Evolutionary conservation across 2,329 filamentous ascomycete species (phyloP).

Genomic region (Sporothrix sp.): DNA sequence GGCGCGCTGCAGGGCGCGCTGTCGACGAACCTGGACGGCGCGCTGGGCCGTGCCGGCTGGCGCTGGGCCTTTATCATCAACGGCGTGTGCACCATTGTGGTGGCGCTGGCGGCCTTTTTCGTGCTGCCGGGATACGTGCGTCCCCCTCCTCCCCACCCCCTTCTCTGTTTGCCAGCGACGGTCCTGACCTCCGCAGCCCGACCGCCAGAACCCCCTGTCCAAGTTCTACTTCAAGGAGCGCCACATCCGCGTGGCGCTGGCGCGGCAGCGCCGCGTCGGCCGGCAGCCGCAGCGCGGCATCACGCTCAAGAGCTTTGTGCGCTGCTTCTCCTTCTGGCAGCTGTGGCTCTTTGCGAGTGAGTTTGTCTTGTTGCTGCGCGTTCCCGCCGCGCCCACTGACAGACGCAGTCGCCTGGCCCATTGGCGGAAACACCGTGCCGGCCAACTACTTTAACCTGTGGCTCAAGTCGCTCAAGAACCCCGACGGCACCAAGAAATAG

Average conservation of each 20-base stretch:
- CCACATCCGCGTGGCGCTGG: conserved; percentile 9
- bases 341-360: conserved; percentile 10
- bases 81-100: conserved; percentile 9
- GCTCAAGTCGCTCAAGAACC: conserved; percentile 11
- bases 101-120: conserved; percentile 7
- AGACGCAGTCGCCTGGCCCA: conserved; percentile 9
- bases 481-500: conserved; percentile 10
- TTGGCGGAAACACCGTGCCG: conserved; percentile 6
- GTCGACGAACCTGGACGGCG: conserved; percentile 7
- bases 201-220: conserved; percentile 7
- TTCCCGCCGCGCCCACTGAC: too few relatives aligned
- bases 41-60: conserved; percentile 8
- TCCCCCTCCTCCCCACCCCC: neutral
- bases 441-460: conserved; percentile 12
- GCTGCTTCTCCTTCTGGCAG: conserved; percentile 12
- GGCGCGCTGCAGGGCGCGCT: conserved; percentile 10
- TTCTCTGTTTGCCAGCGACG: neutral
- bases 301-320: conserved; percentile 4
- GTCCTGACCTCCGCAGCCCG: conserved; percentile 1
- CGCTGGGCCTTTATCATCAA: conserved; percentile 15
- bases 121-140: conserved; percentile 10
- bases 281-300: conserved; percentile 7
- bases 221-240: conserved; percentile 10
- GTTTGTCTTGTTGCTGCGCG: neutral
- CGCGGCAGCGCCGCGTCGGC: conserved; percentile 1